Percentiles rank a stretch among this genome's conserved stretches.
phyloP scores from a whole-genome alignment of 179 eudicot species.

The Beta macrorhiza region DNA sequence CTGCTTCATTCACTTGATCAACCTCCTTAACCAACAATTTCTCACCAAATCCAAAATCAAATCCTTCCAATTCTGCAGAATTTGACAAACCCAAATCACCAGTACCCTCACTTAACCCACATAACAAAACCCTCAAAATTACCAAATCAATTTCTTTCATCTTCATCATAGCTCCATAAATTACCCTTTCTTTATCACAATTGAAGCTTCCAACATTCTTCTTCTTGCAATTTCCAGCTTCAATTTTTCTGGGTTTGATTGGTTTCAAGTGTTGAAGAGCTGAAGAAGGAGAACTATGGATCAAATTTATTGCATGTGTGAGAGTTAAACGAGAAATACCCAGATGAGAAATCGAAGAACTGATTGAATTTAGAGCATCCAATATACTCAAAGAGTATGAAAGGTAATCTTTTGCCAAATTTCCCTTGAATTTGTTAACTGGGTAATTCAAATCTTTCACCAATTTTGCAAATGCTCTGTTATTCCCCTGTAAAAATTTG shows the following conservation, averaged over 20 bases:
- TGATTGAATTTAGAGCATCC: constrained; percentile 46
- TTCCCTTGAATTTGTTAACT: constrained; percentile 43
- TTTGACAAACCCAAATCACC: constrained; percentile 29
- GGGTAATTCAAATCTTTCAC: constrained; percentile 54
- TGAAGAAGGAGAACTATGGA: constrained; percentile 19
- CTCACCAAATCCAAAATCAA: constrained; percentile 6
- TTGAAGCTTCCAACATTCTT: constrained; percentile 1
- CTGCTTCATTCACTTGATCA: constrained; percentile 16
- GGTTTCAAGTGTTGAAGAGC: constrained; percentile 27
- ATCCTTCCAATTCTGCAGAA: constrained; percentile 22
- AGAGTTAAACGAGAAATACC: constrained; percentile 41
- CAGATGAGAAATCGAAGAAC: constrained; percentile 47
- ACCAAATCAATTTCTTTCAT: constrained; percentile 39
- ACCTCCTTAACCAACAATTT: constrained; percentile 15
- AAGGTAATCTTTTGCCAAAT: constrained; percentile 46
- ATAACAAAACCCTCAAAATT: constrained; percentile 41
- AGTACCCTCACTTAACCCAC: constrained; percentile 40
- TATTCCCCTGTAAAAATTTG: constrained; percentile 32
- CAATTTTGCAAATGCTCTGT: constrained; percentile 60
- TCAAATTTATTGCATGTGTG: constrained; percentile 38
- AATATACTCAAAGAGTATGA: constrained; percentile 44
- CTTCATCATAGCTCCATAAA: constrained; percentile 47
- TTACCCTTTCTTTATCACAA: constrained; percentile 33
- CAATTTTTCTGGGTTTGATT: constrained; percentile 18
- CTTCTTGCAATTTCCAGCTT: constrained; percentile 3